Evolutionary conservation across 2,329 filamentous ascomycete genomes (phyloP), one percentile per base, ranked within the genome.

Genomic region (Fusarium acutatum): DNA sequence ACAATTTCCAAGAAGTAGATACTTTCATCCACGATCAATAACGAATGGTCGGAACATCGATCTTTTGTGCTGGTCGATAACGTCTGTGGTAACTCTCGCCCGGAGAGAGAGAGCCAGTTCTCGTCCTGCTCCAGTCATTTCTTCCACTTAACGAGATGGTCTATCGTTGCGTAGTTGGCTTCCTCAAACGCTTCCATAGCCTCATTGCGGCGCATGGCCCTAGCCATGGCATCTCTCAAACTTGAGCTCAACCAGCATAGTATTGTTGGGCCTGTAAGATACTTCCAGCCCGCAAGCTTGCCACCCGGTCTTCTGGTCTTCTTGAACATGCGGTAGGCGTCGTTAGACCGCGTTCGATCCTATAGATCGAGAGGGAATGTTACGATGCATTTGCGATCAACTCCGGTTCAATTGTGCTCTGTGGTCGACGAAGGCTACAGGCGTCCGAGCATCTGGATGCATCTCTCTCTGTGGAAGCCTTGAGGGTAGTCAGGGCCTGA

Each of bases 151-250:
- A n/a, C 7, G 20, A 30, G 46, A 28, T 30, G 28, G 7, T 13
- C 15, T n/a, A 20, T 30, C 14, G 22, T 22, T 32, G 11, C 46
- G 32, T 8, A 7, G 15, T 49, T 6, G 4, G 18, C 24, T 28
- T 26, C 5, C 7, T 6, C 7, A 4, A 9, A 13, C 1, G 15
- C 3, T 11, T 30, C 22, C 3, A n/a, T n/a, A 2, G 22, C 28
- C 15, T 49, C 3, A 6, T 49, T 32, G 11, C 11, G 7, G 46
- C 20, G 11, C 7, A 32, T 18, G 7, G 46, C 10, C 14, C 4
- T n/a, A 0, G 14, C 22, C 7, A 49, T 3, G 22, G 20, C 22
- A 5, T 1, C 28, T 49, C 22, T n/a, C 5, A 13, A n/a, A 6
- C 28, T 49, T 18, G 1, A 49, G 46, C 5, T 49, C 7, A 32